A percentile compares a stretch with the other conserved stretches of the same genome.
These are phyloP conservation scores for Coccinonectria pachysandricola DNA, from an alignment of 2,329 filamentous ascomycete genomes.

Conservation along the genomic window DNA sequence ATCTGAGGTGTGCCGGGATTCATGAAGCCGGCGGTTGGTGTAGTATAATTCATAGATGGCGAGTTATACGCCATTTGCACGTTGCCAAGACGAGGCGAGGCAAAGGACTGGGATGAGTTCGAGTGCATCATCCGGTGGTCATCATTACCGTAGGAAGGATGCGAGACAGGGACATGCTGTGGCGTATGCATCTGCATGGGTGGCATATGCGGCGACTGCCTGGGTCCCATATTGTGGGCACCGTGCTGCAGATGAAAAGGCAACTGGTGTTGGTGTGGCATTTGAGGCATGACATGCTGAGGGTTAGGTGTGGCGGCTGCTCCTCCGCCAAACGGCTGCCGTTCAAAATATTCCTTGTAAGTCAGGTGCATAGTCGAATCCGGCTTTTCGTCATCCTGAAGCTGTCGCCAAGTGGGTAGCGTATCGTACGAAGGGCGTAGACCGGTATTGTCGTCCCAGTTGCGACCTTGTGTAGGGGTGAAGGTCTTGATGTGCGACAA, in stretches of 20 bases:
- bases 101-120: constrained; percentile 73
- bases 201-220: constrained; percentile 64
- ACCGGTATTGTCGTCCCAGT: constrained; percentile 70
- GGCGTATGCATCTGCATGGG: constrained; percentile 68
- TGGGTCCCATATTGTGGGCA: constrained; percentile 54
- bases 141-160: constrained; percentile 61
- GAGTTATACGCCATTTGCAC: constrained; percentile 61
- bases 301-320: constrained; percentile 59
- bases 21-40: constrained; percentile 64
- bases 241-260: constrained; percentile 74
- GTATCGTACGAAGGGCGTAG: constrained; percentile 79
- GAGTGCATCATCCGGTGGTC: constrained; percentile 84
- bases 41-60: constrained; percentile 58
- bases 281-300: constrained; percentile 58
- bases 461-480: constrained; percentile 41
- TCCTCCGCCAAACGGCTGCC: constrained; percentile 43
- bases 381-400: constrained; percentile 59
- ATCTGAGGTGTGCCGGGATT: constrained; percentile 61
- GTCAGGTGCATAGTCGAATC: constrained; percentile 55
- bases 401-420: constrained; percentile 69
- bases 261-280: constrained; percentile 75
- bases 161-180: constrained; percentile 57
- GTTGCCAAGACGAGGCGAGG: constrained; percentile 69
- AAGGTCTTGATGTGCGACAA: constrained; percentile 44
- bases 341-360: constrained; percentile 73